Conservation (phyloP, 2,329 filamentous ascomycete genomes). For the Cladosporium sp. region DNA sequence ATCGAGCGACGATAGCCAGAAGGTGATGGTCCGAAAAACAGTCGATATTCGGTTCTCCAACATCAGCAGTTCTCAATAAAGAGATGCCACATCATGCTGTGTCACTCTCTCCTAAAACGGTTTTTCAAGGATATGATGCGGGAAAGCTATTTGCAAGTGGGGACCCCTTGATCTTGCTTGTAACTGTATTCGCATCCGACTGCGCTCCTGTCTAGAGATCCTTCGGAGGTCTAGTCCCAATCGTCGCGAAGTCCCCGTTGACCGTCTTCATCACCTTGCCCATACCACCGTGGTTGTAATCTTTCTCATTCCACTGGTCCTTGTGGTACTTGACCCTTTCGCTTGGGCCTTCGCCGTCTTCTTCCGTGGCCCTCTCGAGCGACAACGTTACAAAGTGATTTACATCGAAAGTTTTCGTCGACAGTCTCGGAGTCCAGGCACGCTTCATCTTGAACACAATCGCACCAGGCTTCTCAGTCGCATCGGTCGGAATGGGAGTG, state of each 20-base stretch:
- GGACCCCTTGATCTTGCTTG: too few species aligned
- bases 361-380: slow-evolving; percentile 20
- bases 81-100: too few species aligned
- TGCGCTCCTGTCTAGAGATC: slow-evolving; percentile 15
- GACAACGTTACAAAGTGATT: slow-evolving; percentile 38
- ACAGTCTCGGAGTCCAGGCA: slow-evolving; percentile 40
- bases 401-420: slow-evolving; percentile 27
- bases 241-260: slow-evolving; percentile 44
- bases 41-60: background rate
- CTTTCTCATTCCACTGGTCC: slow-evolving; percentile 46
- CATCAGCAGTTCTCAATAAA: too few species aligned
- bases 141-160: too few species aligned
- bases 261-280: slow-evolving; percentile 45
- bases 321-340: slow-evolving; percentile 44
- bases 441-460: slow-evolving; percentile 46
- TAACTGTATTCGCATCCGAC: background rate
- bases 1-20: slow-evolving; percentile 7
- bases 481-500: slow-evolving; percentile 37
- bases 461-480: slow-evolving; percentile 33
- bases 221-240: slow-evolving; percentile 36
- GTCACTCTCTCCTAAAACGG: too few species aligned
- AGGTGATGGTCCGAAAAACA: background rate
- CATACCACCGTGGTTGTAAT: slow-evolving; percentile 42
- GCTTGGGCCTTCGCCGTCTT: slow-evolving; percentile 23
- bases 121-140: too few species aligned